Conservation (phyloP, 2,329 filamentous ascomycete genomes). For the Epichloe glyceriae region DNA sequence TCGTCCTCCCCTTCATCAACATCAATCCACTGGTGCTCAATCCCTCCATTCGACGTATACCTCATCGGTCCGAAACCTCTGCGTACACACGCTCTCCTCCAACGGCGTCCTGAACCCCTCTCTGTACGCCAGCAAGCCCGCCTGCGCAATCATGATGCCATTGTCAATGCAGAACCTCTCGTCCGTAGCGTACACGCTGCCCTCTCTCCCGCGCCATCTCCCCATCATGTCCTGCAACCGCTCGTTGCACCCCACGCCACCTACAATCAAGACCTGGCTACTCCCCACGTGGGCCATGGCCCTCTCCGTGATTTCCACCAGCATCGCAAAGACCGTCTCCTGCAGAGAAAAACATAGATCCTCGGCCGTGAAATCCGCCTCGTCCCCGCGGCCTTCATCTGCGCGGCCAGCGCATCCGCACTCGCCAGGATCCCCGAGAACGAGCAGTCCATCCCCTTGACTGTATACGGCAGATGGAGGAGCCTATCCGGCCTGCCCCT, state of each 20-base stretch:
- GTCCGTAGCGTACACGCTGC: constrained; percentile 87
- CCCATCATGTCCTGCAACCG: constrained; percentile 98
- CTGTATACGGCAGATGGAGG: constrained; percentile 83
- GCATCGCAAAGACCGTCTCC: constrained; percentile 91
- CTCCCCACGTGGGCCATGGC: constrained; percentile 97
- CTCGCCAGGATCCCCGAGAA: constrained; percentile 85
- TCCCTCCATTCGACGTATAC: constrained; percentile 71
- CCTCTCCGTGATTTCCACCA: constrained; percentile 95
- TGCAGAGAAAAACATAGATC: constrained; percentile 92
- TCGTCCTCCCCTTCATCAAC: not conserved
- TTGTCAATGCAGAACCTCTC: constrained; percentile 99
- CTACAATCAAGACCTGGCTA: constrained; percentile 83
- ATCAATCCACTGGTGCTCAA: constrained; percentile 14
- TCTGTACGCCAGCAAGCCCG: constrained; percentile 72
- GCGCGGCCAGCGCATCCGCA: constrained; percentile 66
- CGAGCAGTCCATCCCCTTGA: constrained; percentile 97
- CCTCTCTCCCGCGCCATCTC: constrained; percentile 82
- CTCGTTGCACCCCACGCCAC: constrained; percentile 91
- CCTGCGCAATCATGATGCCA: constrained; percentile 98
- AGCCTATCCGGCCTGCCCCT: constrained; percentile 49
- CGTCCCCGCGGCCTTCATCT: constrained; percentile 38
- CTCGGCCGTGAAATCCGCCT: constrained; percentile 54
- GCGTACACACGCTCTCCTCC: constrained; percentile 73
- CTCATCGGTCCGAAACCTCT: constrained; percentile 72
- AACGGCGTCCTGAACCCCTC: constrained; percentile 67